Percentiles rank a stretch among this genome's conserved stretches.
phyloP scores from a whole-genome alignment of 441 rosid species.

The Pelargonium cotyledonis region DNA sequence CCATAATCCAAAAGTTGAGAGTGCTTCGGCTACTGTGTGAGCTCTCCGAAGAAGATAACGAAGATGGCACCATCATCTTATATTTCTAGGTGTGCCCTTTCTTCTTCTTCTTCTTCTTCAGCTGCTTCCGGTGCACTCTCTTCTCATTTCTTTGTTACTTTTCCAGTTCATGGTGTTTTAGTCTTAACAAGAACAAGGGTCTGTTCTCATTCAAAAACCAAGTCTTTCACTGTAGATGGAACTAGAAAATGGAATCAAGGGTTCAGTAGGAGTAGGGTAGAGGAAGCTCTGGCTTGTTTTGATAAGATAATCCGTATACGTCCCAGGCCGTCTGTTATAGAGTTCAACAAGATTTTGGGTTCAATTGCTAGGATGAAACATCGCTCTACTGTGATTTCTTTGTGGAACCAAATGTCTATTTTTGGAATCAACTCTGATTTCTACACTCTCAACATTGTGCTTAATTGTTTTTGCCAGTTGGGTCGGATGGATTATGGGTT shows the following conservation, averaged over 20 bases:
- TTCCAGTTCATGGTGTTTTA: neutral
- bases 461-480: constrained; percentile 1
- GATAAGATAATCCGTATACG: neutral
- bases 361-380: constrained; percentile 1
- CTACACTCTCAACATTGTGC: neutral
- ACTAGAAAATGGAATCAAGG: neutral
- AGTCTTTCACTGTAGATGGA: neutral
- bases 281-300: neutral
- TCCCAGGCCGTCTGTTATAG: neutral
- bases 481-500: neutral
- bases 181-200: neutral
- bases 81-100: neutral
- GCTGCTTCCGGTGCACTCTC: too few species aligned
- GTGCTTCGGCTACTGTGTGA: neutral
- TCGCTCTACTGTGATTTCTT: neutral
- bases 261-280: neutral
- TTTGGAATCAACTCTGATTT: neutral
- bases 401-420: neutral
- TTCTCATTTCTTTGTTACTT: neutral
- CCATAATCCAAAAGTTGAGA: neutral
- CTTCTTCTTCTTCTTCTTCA: too few species aligned
- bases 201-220: neutral
- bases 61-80: neutral
- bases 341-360: neutral
- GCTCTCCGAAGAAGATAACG: neutral